Base-by-base conservation (phyloP, 2,329 filamentous ascomycete genomes). In the Colletotrichum incanum region DNA sequence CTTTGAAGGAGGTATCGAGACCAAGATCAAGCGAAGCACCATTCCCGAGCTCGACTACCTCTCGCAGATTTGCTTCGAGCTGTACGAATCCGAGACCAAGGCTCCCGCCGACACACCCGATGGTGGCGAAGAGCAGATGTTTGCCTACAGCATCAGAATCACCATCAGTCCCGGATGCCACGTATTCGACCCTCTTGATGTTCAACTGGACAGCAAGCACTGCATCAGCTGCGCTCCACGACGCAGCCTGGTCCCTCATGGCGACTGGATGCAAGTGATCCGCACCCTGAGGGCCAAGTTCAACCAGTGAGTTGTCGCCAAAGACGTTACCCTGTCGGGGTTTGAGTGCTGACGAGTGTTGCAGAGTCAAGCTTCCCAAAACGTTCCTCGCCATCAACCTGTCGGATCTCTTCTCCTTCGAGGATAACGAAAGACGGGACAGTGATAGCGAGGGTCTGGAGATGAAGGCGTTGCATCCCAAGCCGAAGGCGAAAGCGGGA, bases 31-130 rank as follows among this genome's bases (percentile, higher is more conserved):
- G 77, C 93, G 97, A 47, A 95, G 94, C 78, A 95, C 94, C 50
- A 99, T 99, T 75, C 96, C 96, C 0, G 96, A 99, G 83, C 91
- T 99, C 43, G 96, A 99, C 81, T 99, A 99, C 80, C 90, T 99
- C 37, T 97, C 94, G 9, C 96, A 98, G 80, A 98, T 99, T 79
- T 97, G 94, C 82, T 99, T 99, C 76, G 96, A 99, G 84, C 88
- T 99, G 37, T 99, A 99, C 83, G 96, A 99, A 82, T 96, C 94
- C 20, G 94, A 96, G 82, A 96, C 95, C 75, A 91, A 90, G 78
- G 81, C 84, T 23, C 77, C 85, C 12, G 77, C 80, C 71, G 80
- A 87, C 79, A 76, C 79, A 39, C 77, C 76, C 71, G 76, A 82
- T 26, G 82, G 86, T 20, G 84, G 86, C 23, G 90, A 92, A 73